Evolutionary conservation across 225 moss, liverwort and hornwort genomes (phyloP).

Genomic region (Takakia lepidozioides): DNA sequence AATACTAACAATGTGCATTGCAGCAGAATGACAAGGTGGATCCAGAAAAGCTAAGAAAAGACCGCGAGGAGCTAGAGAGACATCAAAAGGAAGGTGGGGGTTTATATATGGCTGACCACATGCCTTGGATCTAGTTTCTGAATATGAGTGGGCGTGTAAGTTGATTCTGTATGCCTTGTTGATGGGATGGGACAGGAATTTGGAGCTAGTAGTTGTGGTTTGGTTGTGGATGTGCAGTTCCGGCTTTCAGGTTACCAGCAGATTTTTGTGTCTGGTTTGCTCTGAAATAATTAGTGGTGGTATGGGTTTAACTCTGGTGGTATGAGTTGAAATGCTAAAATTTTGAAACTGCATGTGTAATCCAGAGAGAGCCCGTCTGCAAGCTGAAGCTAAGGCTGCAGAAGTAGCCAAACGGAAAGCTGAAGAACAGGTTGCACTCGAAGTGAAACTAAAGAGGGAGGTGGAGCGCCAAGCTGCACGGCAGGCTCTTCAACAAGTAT

Average conservation of each 20-base stretch:
- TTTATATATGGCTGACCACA: too few species aligned
- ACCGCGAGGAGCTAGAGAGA: slow-evolving; percentile 78
- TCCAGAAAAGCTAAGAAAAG: slow-evolving; percentile 68
- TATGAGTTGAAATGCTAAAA: background rate
- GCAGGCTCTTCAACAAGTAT: slow-evolving; percentile 75
- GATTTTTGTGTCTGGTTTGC: background rate
- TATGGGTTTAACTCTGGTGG: too few species aligned
- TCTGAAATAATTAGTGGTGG: too few species aligned
- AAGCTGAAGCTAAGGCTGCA: slow-evolving; percentile 91
- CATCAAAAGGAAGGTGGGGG: slow-evolving; percentile 87
- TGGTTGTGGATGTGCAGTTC: too few species aligned
- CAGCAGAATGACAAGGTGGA: slow-evolving; percentile 80
- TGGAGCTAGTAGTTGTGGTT: too few species aligned
- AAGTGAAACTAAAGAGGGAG: slow-evolving; percentile 67
- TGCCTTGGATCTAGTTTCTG: background rate
- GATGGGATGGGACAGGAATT: too few species aligned
- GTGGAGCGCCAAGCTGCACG: slow-evolving; percentile 90
- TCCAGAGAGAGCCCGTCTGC: slow-evolving; percentile 87
- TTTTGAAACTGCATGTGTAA: background rate
- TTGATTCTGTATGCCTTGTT: too few species aligned
- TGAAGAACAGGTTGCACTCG: slow-evolving; percentile 63
- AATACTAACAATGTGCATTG: too few species aligned
- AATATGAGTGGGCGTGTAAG: background rate
- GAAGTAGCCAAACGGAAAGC: slow-evolving; percentile 69
- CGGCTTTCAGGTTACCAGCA: background rate